phyloP scores from a whole-genome alignment of 148 eudicot genomes.

The Diospyros kaki region DNA sequence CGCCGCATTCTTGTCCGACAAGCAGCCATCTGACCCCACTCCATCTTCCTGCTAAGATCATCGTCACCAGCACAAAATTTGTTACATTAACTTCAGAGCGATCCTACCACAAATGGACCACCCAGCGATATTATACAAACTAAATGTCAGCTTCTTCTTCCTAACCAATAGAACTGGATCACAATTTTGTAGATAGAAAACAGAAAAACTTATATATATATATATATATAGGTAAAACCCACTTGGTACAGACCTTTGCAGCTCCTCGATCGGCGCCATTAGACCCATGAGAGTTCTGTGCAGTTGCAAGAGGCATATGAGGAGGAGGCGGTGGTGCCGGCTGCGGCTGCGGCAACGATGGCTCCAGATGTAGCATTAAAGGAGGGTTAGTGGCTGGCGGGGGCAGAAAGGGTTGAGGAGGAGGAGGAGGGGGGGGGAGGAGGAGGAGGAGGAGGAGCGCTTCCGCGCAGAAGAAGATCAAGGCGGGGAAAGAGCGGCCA shows the following conservation, averaged over 20 bases:
- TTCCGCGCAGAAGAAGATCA: conserved; percentile 66
- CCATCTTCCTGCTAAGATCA: conserved; percentile 9
- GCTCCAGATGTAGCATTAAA: conserved; percentile 18
- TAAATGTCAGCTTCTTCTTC: too few species aligned
- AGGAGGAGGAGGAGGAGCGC: conserved; percentile 24
- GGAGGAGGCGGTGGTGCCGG: conserved; percentile 6
- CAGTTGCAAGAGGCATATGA: conserved; percentile 24
- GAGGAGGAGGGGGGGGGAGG: conserved; percentile 3
- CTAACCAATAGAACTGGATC: too few species aligned
- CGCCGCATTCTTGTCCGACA: conserved; percentile 26
- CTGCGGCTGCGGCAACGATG: conserved; percentile 4
- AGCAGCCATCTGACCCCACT: not conserved
- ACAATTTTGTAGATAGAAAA: too few species aligned
- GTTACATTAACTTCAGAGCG: too few species aligned
- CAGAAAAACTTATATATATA: too few species aligned
- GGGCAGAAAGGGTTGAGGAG: not conserved
- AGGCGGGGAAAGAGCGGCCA: conserved; percentile 82
- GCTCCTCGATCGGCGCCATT: conserved; percentile 38
- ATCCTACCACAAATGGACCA: too few species aligned
- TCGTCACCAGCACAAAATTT: not conserved
- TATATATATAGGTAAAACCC: not conserved
- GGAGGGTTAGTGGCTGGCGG: conserved; percentile 4
- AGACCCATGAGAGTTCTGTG: conserved; percentile 47
- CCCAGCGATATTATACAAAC: too few species aligned
- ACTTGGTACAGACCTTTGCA: conserved; percentile 38